These are phyloP conservation scores for Lachnellula hyalina DNA, from an alignment of 2,329 filamentous ascomycete species.

Conservation along the genomic window DNA sequence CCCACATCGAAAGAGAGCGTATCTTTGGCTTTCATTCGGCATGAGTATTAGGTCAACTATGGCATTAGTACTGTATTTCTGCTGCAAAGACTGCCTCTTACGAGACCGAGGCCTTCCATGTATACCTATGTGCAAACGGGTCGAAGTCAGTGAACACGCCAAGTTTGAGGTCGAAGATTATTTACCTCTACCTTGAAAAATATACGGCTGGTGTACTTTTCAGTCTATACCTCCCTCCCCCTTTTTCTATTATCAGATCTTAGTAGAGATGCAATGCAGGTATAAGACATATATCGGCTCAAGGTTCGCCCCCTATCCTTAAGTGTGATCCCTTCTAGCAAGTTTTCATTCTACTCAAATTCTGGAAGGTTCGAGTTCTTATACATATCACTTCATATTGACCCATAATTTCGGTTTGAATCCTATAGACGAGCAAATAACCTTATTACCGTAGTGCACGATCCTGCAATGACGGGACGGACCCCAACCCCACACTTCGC, in stretches of 20 bases:
- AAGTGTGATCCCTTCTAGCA: too few species aligned
- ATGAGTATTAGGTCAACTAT: constrained; percentile 10
- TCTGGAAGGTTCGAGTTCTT: too few species aligned
- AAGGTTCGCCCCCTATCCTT: too few species aligned
- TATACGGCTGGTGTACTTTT: too few species aligned
- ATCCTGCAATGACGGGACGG: too few species aligned
- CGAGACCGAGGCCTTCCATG: constrained; percentile 10
- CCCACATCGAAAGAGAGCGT: constrained; percentile 8
- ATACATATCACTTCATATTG: neutral
- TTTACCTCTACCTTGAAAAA: too few species aligned
- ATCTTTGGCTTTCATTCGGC: constrained; percentile 9
- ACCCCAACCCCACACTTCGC: neutral
- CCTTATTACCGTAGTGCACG: neutral
- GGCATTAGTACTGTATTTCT: constrained; percentile 8
- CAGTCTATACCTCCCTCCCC: too few species aligned
- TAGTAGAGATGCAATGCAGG: too few species aligned
- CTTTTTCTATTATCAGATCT: too few species aligned
- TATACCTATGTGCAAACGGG: neutral
- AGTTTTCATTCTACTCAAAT: too few species aligned
- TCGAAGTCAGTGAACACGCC: neutral
- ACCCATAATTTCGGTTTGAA: neutral
- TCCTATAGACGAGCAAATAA: neutral
- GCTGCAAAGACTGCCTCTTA: constrained; percentile 8
- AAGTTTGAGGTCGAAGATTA: neutral
- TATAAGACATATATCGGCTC: too few species aligned